phyloP scores from a whole-genome alignment of 805 yeast genomes.

The Blastobotrys peoriensis region DNA sequence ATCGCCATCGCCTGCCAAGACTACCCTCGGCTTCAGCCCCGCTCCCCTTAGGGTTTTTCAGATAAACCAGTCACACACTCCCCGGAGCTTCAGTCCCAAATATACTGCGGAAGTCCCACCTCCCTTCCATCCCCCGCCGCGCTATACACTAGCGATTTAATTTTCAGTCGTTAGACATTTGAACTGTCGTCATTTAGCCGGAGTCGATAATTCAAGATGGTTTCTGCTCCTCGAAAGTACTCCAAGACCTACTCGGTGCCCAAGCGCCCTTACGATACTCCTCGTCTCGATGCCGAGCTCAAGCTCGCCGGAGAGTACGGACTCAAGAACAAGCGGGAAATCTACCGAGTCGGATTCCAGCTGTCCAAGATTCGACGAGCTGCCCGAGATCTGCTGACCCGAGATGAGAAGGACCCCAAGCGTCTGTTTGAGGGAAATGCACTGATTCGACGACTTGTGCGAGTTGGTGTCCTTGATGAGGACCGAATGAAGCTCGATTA shows the following conservation, averaged over 20 bases:
- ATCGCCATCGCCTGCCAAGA: too few species aligned
- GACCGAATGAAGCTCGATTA: constrained; percentile 99
- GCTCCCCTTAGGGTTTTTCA: too few species aligned
- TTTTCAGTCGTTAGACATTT: neutral
- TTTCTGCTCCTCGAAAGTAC: constrained; percentile 95
- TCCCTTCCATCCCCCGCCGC: neutral
- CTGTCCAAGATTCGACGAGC: constrained; percentile 99
- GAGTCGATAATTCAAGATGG: neutral
- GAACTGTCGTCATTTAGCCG: neutral
- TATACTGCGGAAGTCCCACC: too few species aligned
- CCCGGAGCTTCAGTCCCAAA: too few species aligned
- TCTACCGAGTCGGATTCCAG: constrained; percentile 99
- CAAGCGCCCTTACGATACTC: constrained; percentile 98
- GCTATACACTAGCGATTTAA: neutral
- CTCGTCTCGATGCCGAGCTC: constrained; percentile 99
- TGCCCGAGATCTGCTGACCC: constrained; percentile 99
- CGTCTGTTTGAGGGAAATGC: constrained; percentile 99
- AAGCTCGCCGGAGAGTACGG: constrained; percentile 99
- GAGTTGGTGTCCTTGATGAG: constrained; percentile 98
- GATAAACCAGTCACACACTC: too few species aligned
- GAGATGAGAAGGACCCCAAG: constrained; percentile 99
- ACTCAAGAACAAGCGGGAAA: constrained; percentile 99
- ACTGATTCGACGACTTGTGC: constrained; percentile 98
- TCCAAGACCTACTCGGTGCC: constrained; percentile 99
- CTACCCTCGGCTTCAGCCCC: too few species aligned